Conservation (phyloP, 495 filamentous ascomycete species). For the Podospora didyma region DNA sequence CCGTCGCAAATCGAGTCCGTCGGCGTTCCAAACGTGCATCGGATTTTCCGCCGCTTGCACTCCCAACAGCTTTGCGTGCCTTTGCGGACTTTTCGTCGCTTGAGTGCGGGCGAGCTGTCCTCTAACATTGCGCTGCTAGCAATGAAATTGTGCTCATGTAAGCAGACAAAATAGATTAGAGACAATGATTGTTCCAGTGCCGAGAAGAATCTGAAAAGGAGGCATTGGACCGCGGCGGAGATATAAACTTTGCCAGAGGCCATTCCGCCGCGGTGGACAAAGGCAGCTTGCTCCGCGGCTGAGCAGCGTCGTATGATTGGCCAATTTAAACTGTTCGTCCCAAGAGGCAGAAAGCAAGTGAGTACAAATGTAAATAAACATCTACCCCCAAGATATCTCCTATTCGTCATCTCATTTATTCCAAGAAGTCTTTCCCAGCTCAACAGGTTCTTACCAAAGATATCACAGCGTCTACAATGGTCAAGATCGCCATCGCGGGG, state of each 20-base stretch:
- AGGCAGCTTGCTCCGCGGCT: not conserved
- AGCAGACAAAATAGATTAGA: too few relatives aligned
- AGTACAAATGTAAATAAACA: too few relatives aligned
- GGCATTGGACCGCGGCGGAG: not conserved
- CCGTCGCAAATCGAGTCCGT: conserved; percentile 35
- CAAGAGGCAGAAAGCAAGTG: too few relatives aligned
- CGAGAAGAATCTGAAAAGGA: not conserved
- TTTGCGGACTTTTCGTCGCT: conserved; percentile 40
- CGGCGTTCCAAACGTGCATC: conserved; percentile 36
- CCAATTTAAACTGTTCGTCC: too few relatives aligned
- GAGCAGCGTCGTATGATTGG: not conserved
- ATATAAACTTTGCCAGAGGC: too few relatives aligned
- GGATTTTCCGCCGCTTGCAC: conserved; percentile 47
- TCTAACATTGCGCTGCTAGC: too few relatives aligned
- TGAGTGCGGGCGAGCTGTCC: conserved; percentile 5
- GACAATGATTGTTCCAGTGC: not conserved
- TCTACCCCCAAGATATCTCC: too few relatives aligned
- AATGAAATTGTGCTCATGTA: too few relatives aligned
- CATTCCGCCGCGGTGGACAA: not conserved
- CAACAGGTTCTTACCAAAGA: too few relatives aligned
- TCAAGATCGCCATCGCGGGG: conserved; percentile 53
- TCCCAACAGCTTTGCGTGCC: conserved; percentile 52
- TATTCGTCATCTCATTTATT: too few relatives aligned
- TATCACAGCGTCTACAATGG: conserved; percentile 33
- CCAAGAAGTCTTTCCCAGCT: too few relatives aligned